Evolutionary conservation across 1,284 basidiomycete species (phyloP), one percentile per base, ranked within the genome.

Genomic region (Trametes versicolor): DNA sequence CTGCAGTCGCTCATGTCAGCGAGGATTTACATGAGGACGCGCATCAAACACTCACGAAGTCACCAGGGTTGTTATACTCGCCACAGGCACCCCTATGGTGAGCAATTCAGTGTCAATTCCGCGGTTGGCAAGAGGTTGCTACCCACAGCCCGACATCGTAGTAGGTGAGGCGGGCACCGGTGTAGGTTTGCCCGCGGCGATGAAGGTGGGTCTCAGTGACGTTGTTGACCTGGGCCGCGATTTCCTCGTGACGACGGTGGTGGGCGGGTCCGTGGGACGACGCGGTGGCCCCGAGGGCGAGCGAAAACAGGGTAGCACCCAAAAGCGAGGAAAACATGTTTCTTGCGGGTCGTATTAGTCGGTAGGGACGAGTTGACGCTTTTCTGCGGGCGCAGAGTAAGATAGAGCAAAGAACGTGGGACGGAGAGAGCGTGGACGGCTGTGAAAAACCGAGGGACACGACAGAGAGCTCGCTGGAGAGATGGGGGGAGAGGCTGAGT

Each of bases 41-140:
- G 25, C 4, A 13, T 5, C 21, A n/a, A 48, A 52, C 32, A 82
- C 86, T 72, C 72, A 91, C 88, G 65, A 79, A 90, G 67, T 87
- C 87, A 57, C 64, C 73, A 29, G 80, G 67, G 0, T 52, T 58
- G 71, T 83, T 89, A n/a, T 15, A 59, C 4, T 77, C 57, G 13
- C 89, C 89, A 68, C 89, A 91, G 51, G 86, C 84, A 66, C 84
- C 86, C 50, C 87, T 87, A 50, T 27, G 56, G 53, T 39, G 55
- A 32, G 41, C 27, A 25, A 64, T 53, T 54, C 1, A 56, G 62
- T 12, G 7, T 41, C 56, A 19, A 17, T 60, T 27, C 49, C 51
- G 19, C 37, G 10, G 37, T n/a, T 17, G 62, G 37, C 10, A 51
- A 52, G 13, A 13, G 36, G 36, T 19, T 48, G 2, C 21, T 13